phyloP scores from a whole-genome alignment of 2,329 filamentous ascomycete genomes.

The Verticillium tricorpus region DNA sequence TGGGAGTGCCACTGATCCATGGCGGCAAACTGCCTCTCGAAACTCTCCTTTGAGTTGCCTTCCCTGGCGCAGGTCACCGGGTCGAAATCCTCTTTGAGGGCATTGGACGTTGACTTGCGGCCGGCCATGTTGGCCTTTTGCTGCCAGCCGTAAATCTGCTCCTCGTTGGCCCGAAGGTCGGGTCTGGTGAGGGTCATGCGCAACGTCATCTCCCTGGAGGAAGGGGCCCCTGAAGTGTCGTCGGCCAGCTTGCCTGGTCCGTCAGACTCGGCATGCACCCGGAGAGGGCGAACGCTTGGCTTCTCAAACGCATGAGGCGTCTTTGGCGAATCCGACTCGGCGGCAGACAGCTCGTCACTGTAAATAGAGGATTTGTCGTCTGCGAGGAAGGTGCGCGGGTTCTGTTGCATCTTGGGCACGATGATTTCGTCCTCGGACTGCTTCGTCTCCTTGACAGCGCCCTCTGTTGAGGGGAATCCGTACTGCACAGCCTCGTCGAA shows the following conservation, averaged over 20 bases:
- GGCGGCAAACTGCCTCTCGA: slow-evolving; percentile 49
- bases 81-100: slow-evolving; percentile 27
- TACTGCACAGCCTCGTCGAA: slow-evolving; percentile 95
- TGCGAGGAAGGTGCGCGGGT: slow-evolving; percentile 51
- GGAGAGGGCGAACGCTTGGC: slow-evolving; percentile 21
- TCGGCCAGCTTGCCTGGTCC: background rate
- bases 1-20: slow-evolving; percentile 46
- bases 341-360: slow-evolving; percentile 50
- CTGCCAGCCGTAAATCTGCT: slow-evolving; percentile 68
- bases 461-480: slow-evolving; percentile 70
- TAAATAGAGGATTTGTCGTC: slow-evolving; percentile 54
- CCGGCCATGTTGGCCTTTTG: slow-evolving; percentile 21
- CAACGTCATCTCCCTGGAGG: slow-evolving; percentile 83
- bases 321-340: slow-evolving; percentile 56
- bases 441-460: slow-evolving; percentile 17
- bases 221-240: background rate
- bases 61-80: slow-evolving; percentile 25
- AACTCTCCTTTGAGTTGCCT: slow-evolving; percentile 42
- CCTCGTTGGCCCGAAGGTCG: slow-evolving; percentile 73
- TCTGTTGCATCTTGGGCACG: slow-evolving; percentile 14
- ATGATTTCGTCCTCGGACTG: slow-evolving; percentile 29
- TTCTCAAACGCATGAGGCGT: slow-evolving; percentile 48
- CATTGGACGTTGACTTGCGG: slow-evolving; percentile 16
- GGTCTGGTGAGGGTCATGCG: slow-evolving; percentile 92
- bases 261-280: slow-evolving; percentile 39